Conservation (phyloP, 768 basidiomycete species). For the Gloeopeniophorella convolvens region DNA sequence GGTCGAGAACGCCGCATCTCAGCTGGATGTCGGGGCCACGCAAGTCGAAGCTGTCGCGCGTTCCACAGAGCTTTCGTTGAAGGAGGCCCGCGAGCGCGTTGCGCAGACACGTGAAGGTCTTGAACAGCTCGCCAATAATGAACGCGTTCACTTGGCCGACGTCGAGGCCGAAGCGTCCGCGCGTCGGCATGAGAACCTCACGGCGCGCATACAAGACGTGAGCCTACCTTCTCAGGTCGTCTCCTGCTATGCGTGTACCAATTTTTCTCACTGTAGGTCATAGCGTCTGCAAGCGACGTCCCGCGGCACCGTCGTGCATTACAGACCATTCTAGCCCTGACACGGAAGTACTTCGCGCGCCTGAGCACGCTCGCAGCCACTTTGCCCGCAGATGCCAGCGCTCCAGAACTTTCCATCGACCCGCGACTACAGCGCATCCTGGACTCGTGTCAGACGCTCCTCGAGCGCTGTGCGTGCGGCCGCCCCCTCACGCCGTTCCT, state of each 20-base stretch:
- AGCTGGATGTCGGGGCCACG: not conserved
- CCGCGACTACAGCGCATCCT: conserved; percentile 6
- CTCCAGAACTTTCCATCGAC: not conserved
- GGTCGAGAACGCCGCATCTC: not conserved
- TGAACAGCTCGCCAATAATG: not conserved
- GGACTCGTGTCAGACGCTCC: conserved; percentile 5
- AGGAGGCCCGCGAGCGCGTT: not conserved
- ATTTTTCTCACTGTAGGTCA: not conserved
- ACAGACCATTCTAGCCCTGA: conserved; percentile 6
- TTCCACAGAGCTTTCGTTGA: not conserved
- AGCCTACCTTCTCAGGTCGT: not conserved
- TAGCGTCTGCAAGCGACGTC: not conserved
- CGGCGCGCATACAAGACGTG: conserved; percentile 6
- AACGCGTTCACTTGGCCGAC: not conserved
- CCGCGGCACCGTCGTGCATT: conserved; percentile 8
- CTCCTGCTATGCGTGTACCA: not conserved
- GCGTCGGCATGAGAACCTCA: not conserved
- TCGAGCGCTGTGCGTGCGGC: conserved; percentile 15
- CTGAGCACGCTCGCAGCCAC: not conserved
- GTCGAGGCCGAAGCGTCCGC: not conserved
- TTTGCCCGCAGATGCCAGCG: not conserved
- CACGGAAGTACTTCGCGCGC: conserved; percentile 5
- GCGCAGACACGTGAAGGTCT: not conserved
- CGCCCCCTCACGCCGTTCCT: conserved; percentile 11
- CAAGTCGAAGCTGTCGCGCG: not conserved